Evolutionary conservation across 805 yeast species (phyloP).

Genomic region (Maudiozyma pseudohumilis): DNA sequence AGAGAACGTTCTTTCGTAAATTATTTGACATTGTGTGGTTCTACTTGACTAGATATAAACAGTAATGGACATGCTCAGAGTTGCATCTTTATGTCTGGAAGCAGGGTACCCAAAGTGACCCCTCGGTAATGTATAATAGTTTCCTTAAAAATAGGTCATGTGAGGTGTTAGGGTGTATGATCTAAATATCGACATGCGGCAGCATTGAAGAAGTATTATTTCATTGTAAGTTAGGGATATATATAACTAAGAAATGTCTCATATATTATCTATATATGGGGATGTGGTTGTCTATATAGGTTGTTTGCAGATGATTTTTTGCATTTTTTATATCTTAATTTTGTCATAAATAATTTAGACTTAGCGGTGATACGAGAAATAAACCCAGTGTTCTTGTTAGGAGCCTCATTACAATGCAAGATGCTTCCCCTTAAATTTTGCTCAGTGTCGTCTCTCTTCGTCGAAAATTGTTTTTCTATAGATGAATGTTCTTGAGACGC

Average conservation of each 20-base stretch:
- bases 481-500: too few relatives aligned
- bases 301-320: constrained; percentile 5
- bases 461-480: background rate
- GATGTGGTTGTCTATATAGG: constrained; percentile 7
- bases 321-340: constrained; percentile 7
- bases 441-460: background rate
- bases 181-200: too few relatives aligned
- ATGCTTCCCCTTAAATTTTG: background rate
- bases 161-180: too few relatives aligned
- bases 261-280: too few relatives aligned
- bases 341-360: constrained; percentile 3
- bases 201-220: too few relatives aligned
- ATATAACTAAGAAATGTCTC: too few relatives aligned
- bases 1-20: constrained; percentile 11
- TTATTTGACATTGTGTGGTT: constrained; percentile 13
- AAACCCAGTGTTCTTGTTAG: background rate
- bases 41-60: background rate
- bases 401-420: background rate
- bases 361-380: background rate
- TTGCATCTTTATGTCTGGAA: too few relatives aligned
- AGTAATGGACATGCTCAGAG: background rate
- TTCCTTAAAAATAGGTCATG: too few relatives aligned
- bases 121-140: too few relatives aligned
- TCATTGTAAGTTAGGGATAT: too few relatives aligned
- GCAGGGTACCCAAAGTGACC: too few relatives aligned